phyloP scores from a whole-genome alignment of 768 basidiomycete species.

The Chiua virens region DNA sequence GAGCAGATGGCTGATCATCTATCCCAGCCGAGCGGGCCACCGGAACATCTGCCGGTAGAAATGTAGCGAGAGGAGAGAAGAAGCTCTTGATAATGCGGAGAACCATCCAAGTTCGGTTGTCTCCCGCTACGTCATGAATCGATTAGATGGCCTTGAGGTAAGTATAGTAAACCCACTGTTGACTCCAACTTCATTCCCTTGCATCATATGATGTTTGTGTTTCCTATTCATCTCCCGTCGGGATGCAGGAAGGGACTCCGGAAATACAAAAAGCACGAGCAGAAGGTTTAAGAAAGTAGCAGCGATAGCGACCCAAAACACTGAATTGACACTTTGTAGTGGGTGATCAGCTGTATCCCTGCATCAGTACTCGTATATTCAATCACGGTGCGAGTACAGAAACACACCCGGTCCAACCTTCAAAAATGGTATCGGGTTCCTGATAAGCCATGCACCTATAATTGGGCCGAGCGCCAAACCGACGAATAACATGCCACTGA shows the following conservation, averaged over 20 bases:
- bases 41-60: constrained; percentile 56
- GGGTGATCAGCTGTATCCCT: constrained; percentile 28
- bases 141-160: neutral
- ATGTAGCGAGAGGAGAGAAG: constrained; percentile 66
- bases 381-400: neutral
- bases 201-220: constrained; percentile 26
- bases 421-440: constrained; percentile 38
- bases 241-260: constrained; percentile 49
- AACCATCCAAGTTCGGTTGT: constrained; percentile 6
- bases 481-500: constrained; percentile 74
- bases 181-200: constrained; percentile 3
- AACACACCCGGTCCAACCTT: constrained; percentile 24
- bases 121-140: neutral
- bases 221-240: constrained; percentile 28
- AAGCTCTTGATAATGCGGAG: constrained; percentile 42
- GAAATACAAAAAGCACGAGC: constrained; percentile 59
- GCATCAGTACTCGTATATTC: constrained; percentile 8
- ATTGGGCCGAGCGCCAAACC: constrained; percentile 81
- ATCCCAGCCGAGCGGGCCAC: constrained; percentile 45
- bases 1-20: constrained; percentile 58
- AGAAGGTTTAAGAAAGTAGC: constrained; percentile 51
- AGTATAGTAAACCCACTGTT: constrained; percentile 10
- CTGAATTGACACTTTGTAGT: constrained; percentile 41
- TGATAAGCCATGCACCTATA: constrained; percentile 55
- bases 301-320: constrained; percentile 54